Percentiles rank a stretch among this genome's conserved stretches.
These are phyloP conservation scores for Dendrobium officinale DNA, from an alignment of 106 monocot species.

Conservation along the genomic window DNA sequence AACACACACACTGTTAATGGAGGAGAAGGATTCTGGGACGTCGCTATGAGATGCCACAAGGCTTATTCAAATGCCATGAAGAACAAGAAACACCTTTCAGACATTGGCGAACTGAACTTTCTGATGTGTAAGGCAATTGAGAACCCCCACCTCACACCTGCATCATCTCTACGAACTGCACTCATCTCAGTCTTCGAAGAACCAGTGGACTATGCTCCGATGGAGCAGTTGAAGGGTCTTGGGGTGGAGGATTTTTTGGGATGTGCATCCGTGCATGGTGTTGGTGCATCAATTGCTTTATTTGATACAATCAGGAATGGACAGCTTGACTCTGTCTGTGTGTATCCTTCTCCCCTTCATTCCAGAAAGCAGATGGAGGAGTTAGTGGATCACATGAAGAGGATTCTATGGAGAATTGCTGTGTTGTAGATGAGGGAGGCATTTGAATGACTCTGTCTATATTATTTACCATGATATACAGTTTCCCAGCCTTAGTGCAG, in stretches of 20 bases:
- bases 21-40: conserved; percentile 76
- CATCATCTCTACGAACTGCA: conserved; percentile 64
- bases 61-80: conserved; percentile 39
- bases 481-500: too few relatives aligned
- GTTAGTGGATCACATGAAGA: conserved; percentile 50
- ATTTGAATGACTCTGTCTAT: too few relatives aligned
- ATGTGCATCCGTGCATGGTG: conserved; percentile 75
- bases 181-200: conserved; percentile 80
- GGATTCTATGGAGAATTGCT: conserved; percentile 33
- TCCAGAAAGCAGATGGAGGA: conserved; percentile 57
- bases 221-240: conserved; percentile 16
- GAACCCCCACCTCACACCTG: conserved; percentile 62
- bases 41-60: conserved; percentile 45
- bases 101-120: conserved; percentile 75
- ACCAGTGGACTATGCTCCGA: conserved; percentile 20
- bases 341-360: conserved; percentile 84
- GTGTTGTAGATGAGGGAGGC: not conserved
- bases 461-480: too few relatives aligned
- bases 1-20: conserved; percentile 46
- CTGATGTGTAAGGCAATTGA: conserved; percentile 87
- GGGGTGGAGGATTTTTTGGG: conserved; percentile 62
- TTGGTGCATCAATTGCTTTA: conserved; percentile 67
- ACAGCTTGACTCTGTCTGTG: conserved; percentile 37
- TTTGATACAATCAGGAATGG: conserved; percentile 74
- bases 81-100: conserved; percentile 69